phyloP scores from a whole-genome alignment of 2,329 filamentous ascomycete species.

The Scorias spongiosa region DNA sequence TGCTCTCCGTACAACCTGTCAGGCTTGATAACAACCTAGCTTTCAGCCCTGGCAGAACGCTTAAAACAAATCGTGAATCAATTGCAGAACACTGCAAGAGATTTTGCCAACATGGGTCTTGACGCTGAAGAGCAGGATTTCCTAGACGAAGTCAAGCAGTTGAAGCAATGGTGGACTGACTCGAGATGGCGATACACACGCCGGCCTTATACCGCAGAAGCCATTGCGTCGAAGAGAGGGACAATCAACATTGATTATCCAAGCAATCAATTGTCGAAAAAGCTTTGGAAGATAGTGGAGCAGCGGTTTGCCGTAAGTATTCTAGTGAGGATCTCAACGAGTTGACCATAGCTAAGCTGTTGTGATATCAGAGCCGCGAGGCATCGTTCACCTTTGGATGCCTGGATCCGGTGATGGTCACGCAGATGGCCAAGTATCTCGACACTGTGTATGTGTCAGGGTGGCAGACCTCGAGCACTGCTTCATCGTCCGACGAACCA shows the following conservation, averaged over 20 bases:
- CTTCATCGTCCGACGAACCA: constrained; percentile 86
- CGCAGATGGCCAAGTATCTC: constrained; percentile 97
- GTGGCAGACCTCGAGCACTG: constrained; percentile 96
- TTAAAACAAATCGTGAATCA: constrained; percentile 15
- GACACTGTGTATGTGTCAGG: constrained; percentile 98
- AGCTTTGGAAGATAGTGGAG: constrained; percentile 86
- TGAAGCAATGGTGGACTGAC: constrained; percentile 90
- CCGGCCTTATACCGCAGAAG: constrained; percentile 85
- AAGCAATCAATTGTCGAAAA: constrained; percentile 78
- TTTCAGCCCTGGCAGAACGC: constrained; percentile 16
- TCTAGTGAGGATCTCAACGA: neutral
- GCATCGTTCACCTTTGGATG: constrained; percentile 94
- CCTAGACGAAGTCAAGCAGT: constrained; percentile 66
- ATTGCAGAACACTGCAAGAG: neutral
- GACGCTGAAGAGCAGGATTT: constrained; percentile 62
- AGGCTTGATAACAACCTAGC: no score
- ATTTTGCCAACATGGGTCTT: constrained; percentile 10
- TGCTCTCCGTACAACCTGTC: no score
- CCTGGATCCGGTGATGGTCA: constrained; percentile 94
- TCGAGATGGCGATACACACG: constrained; percentile 86
- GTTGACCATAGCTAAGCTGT: neutral
- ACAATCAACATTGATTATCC: constrained; percentile 83
- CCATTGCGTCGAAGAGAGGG: constrained; percentile 91
- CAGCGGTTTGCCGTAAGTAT: constrained; percentile 59
- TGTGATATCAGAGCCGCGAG: constrained; percentile 48